A percentile compares a stretch with the other conserved stretches of the same genome.
Evolutionary conservation across 345 rosid genomes (phyloP).

Genomic region (Gossypium bickii): DNA sequence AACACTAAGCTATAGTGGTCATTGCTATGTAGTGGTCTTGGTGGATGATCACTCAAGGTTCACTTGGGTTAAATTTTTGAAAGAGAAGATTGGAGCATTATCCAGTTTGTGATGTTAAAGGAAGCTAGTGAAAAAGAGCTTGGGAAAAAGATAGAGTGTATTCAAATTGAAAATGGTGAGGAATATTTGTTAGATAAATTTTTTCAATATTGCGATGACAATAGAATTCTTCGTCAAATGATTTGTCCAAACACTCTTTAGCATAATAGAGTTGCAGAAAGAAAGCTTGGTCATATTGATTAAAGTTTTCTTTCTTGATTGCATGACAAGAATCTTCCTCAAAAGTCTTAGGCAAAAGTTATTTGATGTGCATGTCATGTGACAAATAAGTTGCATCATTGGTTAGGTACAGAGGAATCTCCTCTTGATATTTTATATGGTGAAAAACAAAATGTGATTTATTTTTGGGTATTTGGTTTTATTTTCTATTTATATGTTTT

Average conservation of each 20-base stretch:
- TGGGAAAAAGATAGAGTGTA: not conserved
- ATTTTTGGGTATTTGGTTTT: constrained; percentile 16
- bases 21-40: not conserved
- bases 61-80: not conserved
- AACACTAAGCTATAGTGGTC: not conserved
- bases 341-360: constrained; percentile 3
- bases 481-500: no score
- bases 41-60: not conserved
- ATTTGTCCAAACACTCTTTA: constrained; percentile 8
- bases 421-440: not conserved
- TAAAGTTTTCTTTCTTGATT: no score
- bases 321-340: not conserved
- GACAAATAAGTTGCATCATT: not conserved
- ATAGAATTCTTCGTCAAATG: not conserved
- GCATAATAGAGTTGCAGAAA: not conserved
- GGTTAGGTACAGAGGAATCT: constrained; percentile 2
- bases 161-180: not conserved
- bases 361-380: not conserved
- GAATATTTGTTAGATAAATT: not conserved
- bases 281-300: no score
- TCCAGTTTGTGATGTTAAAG: not conserved
- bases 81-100: not conserved
- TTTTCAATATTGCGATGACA: not conserved
- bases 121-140: not conserved
- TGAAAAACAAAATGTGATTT: constrained; percentile 9